These are phyloP conservation scores for Starmerella vitae DNA, from an alignment of 805 yeast genomes.

Conservation along the genomic window DNA sequence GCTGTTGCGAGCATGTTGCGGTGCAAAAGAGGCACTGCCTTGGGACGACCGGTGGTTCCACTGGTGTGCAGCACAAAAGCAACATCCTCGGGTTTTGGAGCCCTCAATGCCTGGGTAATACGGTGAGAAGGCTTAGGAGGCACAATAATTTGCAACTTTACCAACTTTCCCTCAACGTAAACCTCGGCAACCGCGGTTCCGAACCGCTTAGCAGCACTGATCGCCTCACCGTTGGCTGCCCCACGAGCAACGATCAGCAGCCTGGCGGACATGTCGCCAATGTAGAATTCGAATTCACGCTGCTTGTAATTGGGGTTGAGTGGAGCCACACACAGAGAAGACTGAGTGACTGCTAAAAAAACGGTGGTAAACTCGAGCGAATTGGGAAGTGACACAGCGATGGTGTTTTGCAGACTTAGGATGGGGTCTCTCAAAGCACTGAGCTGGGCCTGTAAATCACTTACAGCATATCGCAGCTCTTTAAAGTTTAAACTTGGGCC, in stretches of 20 bases:
- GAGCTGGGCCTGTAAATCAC: conserved; percentile 36
- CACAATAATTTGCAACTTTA: conserved; percentile 25
- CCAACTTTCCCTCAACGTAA: conserved; percentile 33
- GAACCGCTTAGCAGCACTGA: conserved; percentile 38
- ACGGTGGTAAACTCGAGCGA: conserved; percentile 43
- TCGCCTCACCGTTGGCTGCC: conserved; percentile 33
- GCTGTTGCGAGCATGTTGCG: conserved; percentile 47
- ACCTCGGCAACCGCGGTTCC: conserved; percentile 41
- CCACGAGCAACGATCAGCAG: conserved; percentile 48
- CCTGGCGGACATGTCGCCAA: conserved; percentile 45
- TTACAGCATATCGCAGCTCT: conserved; percentile 34
- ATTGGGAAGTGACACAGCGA: conserved; percentile 51
- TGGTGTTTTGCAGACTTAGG: conserved; percentile 34
- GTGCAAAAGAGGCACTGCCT: conserved; percentile 61
- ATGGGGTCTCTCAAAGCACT: conserved; percentile 17
- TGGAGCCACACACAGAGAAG: conserved; percentile 53
- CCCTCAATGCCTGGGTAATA: neutral
- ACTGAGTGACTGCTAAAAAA: conserved; percentile 44
- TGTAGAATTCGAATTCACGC: conserved; percentile 49
- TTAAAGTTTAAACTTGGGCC: conserved; percentile 36
- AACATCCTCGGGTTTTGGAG: conserved; percentile 36
- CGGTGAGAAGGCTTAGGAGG: neutral
- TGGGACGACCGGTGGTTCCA: conserved; percentile 67
- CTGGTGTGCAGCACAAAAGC: conserved; percentile 60
- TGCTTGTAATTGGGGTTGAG: conserved; percentile 50